phyloP scores from a whole-genome alignment of 2,329 filamentous ascomycete species.

The Fusarium setosum region DNA sequence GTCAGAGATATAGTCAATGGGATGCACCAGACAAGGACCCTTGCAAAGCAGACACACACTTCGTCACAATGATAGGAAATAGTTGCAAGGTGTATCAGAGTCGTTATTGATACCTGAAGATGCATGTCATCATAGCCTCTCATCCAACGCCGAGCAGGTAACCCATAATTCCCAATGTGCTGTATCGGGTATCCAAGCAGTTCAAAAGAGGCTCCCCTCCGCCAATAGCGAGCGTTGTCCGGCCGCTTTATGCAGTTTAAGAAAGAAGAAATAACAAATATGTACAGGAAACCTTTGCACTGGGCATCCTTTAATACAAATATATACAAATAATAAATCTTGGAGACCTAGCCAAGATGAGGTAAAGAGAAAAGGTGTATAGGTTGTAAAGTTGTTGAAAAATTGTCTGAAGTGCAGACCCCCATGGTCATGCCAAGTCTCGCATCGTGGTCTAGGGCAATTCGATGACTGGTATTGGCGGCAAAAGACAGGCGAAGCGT shows the following conservation, averaged over 20 bases:
- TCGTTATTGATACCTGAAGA: conserved; percentile 43
- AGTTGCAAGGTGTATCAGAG: conserved; percentile 11
- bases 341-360: conserved; percentile 25
- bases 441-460: conserved; percentile 22
- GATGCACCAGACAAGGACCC: not conserved
- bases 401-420: conserved; percentile 30
- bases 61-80: not conserved
- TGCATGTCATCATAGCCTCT: conserved; percentile 41
- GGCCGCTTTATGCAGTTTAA: conserved; percentile 39
- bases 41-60: not conserved
- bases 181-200: conserved; percentile 49
- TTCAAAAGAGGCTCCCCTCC: conserved; percentile 35
- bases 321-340: conserved; percentile 37
- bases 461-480: conserved; percentile 7
- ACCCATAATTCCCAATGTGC: conserved; percentile 42
- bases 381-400: conserved; percentile 32
- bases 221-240: conserved; percentile 40
- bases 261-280: conserved; percentile 26
- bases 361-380: conserved; percentile 21
- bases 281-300: conserved; percentile 34
- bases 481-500: conserved; percentile 2
- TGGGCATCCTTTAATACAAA: conserved; percentile 18
- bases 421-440: conserved; percentile 23
- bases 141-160: conserved; percentile 43
- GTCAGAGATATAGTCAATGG: not conserved